Evolutionary conservation across 306 rosid species (phyloP).

Genomic region (Chamaecrista fasciculata): DNA sequence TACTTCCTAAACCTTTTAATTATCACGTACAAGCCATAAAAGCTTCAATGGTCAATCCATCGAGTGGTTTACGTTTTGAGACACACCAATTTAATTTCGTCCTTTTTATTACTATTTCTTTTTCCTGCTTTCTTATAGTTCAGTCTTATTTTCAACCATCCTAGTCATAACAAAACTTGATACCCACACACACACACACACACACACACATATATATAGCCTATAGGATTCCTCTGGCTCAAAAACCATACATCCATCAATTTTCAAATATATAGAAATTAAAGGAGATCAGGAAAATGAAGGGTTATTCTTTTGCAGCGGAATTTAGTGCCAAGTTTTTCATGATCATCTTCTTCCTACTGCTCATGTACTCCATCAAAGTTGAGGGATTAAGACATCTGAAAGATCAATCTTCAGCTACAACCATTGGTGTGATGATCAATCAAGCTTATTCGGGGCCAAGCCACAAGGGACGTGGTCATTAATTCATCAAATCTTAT

Average conservation of each 20-base stretch:
- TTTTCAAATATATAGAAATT: background rate
- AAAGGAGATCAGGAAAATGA: constrained; percentile 20
- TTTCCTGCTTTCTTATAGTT: background rate
- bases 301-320: constrained; percentile 24
- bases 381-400: constrained; percentile 50
- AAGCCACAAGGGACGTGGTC: constrained; percentile 50
- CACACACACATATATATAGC: background rate
- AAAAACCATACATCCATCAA: background rate
- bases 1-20: background rate
- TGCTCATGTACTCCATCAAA: constrained; percentile 34
- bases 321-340: constrained; percentile 36
- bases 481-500: too few species aligned
- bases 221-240: background rate
- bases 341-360: constrained; percentile 30
- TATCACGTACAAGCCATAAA: constrained; percentile 4
- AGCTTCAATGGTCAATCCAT: background rate
- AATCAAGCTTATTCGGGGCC: constrained; percentile 44
- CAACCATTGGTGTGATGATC: constrained; percentile 16
- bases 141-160: background rate
- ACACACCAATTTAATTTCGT: background rate
- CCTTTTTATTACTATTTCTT: background rate
- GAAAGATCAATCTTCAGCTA: constrained; percentile 28
- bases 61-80: background rate
- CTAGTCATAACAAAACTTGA: too few species aligned
- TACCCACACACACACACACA: too few species aligned